Evolutionary conservation across 1,284 basidiomycete species (phyloP), one percentile per base, ranked within the genome.

Genomic region (Porodaedalea pini): DNA sequence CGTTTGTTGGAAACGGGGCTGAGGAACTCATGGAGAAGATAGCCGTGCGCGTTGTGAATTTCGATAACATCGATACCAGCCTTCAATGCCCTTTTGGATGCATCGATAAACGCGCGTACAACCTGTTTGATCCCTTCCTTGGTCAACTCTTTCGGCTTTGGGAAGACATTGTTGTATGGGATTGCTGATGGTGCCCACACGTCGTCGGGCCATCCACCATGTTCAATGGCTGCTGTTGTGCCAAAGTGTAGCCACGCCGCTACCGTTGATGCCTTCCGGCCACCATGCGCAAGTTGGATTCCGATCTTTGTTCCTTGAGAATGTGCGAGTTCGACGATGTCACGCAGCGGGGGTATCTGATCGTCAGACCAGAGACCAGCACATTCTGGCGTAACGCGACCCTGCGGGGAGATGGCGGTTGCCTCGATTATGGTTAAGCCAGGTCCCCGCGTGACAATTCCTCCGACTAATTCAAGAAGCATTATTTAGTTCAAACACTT

Each of bases 281-380:
- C 85, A 0, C 80, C 82, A 61, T 86, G 84, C 0, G 79, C 80
- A 40, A 87, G 74, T 66, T 87, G 85, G 54, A 87, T 74, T 11
- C 81, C 85, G 11, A 83, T 75, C 32, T 71, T 70, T 34, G 71
- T 59, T 39, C 74, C 70, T 62, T 82, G 73, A 19, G 75, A 67
- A 62, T 85, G 81, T 31, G 79, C 74, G 60, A 79, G 80, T 39
- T 80, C 76, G 59, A 83, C 81, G 50, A 86, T 73, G n/a, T 78
- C 75, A 62, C 78, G 78, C 61, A 82, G 73, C 0, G 80, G 76
- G 25, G 72, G 72, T 25, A 83, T 75, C 48, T 87, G 85, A 19
- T 69, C 71, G 64, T 85, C 80, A 10, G 69, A 66, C 81, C 80
- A 84, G 54, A 82, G 65, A 0, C 80, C 80, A 64, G 69, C 40